These are phyloP conservation scores for Westerdykella sp. DNA, from an alignment of 2,329 filamentous ascomycete genomes.

Conservation along the genomic window DNA sequence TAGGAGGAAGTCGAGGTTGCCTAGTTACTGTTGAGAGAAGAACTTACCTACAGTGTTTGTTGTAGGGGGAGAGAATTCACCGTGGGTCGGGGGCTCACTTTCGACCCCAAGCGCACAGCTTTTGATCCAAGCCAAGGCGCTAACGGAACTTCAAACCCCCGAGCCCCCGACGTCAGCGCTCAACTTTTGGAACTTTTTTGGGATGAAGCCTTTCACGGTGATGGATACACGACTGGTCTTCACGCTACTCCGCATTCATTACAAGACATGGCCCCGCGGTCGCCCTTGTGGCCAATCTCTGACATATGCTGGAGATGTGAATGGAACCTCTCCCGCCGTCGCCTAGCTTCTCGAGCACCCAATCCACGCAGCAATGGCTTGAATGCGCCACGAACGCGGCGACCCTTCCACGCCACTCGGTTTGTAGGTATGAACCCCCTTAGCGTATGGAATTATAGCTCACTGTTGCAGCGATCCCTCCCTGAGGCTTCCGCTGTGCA, in stretches of 20 bases:
- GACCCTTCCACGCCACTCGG: slow-evolving; percentile 18
- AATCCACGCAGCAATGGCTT: neutral
- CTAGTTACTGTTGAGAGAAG: neutral
- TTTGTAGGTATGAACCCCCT: slow-evolving; percentile 10
- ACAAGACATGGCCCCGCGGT: slow-evolving; percentile 1
- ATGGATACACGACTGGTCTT: neutral
- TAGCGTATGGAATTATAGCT: slow-evolving; percentile 2
- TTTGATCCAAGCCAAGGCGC: too few species aligned
- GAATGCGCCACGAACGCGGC: slow-evolving; percentile 5
- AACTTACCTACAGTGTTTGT: slow-evolving; percentile 1
- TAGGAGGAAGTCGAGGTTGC: slow-evolving; percentile 5
- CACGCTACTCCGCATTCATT: neutral
- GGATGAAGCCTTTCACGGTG: neutral
- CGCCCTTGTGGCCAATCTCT: slow-evolving; percentile 1
- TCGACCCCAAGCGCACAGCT: too few species aligned
- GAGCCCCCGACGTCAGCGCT: too few species aligned
- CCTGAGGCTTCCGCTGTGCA: slow-evolving; percentile 1
- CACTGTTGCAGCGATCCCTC: slow-evolving; percentile 14
- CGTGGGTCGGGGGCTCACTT: too few species aligned
- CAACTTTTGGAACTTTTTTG: neutral
- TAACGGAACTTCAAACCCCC: too few species aligned
- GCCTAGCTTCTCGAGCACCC: too few species aligned
- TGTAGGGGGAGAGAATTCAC: neutral
- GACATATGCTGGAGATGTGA: slow-evolving; percentile 22
- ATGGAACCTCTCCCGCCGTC: slow-evolving; percentile 13